phyloP scores from a whole-genome alignment of 305 asterid genomes.

The Solanum hybrid region DNA sequence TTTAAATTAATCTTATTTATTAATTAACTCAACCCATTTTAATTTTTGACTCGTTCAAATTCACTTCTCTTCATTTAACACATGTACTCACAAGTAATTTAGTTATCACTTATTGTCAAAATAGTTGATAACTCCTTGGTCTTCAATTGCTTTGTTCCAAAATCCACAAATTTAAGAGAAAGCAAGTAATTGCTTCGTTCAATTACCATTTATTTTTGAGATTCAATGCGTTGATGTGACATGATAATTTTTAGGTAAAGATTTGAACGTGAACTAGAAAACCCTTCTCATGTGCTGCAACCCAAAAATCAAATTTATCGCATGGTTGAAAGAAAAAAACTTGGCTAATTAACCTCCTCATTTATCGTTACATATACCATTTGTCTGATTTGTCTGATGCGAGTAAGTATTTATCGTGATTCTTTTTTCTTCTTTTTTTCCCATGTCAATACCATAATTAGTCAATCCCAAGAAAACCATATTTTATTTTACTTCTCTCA shows the following conservation, averaged over 20 bases:
- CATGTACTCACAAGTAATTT: not conserved
- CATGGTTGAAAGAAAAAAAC: not conserved
- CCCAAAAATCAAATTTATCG: not conserved
- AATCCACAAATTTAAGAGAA: not conserved
- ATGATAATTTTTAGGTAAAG: not conserved
- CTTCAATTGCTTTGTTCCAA: not conserved
- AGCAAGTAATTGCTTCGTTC: not conserved
- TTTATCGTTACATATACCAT: not conserved
- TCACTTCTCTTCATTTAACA: not conserved
- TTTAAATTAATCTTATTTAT: not conserved
- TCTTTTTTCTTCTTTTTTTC: not conserved
- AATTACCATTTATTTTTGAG: not conserved
- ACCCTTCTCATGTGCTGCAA: not conserved
- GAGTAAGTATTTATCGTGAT: not conserved
- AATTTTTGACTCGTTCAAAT: not conserved
- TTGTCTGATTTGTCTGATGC: not conserved
- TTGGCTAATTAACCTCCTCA: not conserved
- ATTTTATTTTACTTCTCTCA: not conserved
- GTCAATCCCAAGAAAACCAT: not conserved
- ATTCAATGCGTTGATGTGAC: not conserved
- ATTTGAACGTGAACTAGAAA: not conserved
- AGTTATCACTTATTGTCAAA: not conserved
- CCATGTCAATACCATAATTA: not conserved
- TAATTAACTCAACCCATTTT: not conserved
- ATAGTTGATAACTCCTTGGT: not conserved